Base-by-base conservation (phyloP, 1,139 yeast species). In the Geotrichum restrictum region DNA sequence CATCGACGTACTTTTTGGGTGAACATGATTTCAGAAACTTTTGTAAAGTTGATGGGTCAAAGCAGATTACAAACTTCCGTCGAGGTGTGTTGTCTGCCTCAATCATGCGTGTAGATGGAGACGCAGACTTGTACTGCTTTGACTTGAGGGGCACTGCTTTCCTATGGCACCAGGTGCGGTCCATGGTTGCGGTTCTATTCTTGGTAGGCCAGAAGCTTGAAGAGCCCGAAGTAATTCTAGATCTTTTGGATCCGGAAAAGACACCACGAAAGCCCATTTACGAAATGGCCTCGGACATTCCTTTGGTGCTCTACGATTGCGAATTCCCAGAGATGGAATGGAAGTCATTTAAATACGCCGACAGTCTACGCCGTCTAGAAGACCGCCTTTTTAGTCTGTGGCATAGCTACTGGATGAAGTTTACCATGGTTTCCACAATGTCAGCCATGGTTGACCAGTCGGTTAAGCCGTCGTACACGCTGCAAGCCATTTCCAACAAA, bases 141-240 rank as follows among this genome's bases (percentile, higher is more conserved):
- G 91, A 89, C 65, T 72, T 93, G 51, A 77, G 80, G 59, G 99
- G 98, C 0, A 75, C 88, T 1, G 98, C 98, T 6, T 94, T 94
- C 62, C 72, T 94, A 55, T 94, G 98, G 98, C 98, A 94, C 66
- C 99, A 94, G 68, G 99, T 94, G 21, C 78, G 98, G 50, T 89
- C 96, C 60, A 93, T 94, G 95, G 80, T 89, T 71, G 95, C 95
- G 0, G 75, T 87, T 6, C 68, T 94, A 51, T 80, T 94, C 52
- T 69, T 85, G 24, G 81, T 91, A 3, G 98, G 96, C 0, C 96
- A 89, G 67, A 74, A 74, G 16, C 74, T 80, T 29, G 99, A 94
- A 68, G 57, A 67, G 0, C 83, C 88, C 0, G 65, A 69, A 0
- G 66, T 89, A 1, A 74, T 94, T 1, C 67, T 68, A 13, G 77